phyloP scores from a whole-genome alignment of 2,329 filamentous ascomycete genomes.

The Canariomyces notabilis region DNA sequence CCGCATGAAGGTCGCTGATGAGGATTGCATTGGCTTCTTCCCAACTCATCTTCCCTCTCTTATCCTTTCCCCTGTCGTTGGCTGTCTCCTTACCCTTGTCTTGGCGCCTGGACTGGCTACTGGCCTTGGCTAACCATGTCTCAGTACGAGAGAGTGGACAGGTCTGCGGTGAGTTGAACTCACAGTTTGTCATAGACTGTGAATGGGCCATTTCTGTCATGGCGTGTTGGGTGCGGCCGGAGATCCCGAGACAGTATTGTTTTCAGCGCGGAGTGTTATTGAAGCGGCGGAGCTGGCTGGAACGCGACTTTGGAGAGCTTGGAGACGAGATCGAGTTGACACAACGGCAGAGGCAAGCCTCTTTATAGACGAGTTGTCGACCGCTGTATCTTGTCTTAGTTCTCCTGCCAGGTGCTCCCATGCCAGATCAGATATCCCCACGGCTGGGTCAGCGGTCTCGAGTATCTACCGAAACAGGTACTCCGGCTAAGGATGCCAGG shows the following conservation, averaged over 20 bases:
- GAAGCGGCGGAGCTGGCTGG: not conserved
- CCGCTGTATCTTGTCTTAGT: not conserved
- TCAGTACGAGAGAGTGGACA: not conserved
- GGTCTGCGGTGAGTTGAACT: not conserved
- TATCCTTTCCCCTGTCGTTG: not conserved
- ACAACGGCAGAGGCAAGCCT: not conserved
- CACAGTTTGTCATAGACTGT: not conserved
- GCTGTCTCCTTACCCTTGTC: constrained; percentile 2
- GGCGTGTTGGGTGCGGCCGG: too few relatives aligned
- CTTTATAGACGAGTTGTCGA: constrained; percentile 3
- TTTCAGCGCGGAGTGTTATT: not conserved
- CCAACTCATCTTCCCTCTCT: not conserved
- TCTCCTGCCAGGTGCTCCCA: not conserved
- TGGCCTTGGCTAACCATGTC: constrained; percentile 7
- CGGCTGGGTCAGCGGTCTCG: not conserved
- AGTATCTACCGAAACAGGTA: not conserved
- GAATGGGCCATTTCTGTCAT: not conserved
- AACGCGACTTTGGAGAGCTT: not conserved
- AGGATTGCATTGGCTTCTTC: not conserved
- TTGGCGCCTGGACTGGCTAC: not conserved
- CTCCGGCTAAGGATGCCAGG: not conserved
- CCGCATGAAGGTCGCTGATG: not conserved
- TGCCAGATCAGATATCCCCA: not conserved
- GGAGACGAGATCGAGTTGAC: not conserved
- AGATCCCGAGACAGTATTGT: too few relatives aligned